phyloP scores from a whole-genome alignment of 2,329 filamentous ascomycete genomes.

The Aspergillus sp. region DNA sequence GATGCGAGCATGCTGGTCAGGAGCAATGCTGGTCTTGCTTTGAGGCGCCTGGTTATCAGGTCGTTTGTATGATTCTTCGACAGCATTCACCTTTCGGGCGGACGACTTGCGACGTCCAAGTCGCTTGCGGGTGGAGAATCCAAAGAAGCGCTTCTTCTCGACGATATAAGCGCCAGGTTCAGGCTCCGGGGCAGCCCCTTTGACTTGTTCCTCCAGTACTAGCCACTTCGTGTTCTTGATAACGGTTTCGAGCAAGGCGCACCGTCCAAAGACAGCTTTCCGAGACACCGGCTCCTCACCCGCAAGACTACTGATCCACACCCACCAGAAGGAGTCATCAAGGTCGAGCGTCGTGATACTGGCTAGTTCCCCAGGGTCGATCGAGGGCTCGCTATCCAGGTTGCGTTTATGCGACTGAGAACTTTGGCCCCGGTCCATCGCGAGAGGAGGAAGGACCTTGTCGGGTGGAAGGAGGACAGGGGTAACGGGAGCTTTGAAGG shows the following conservation, averaged over 20 bases:
- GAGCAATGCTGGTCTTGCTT: constrained; percentile 82
- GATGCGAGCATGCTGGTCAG: constrained; percentile 89
- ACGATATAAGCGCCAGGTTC: constrained; percentile 85
- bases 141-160: constrained; percentile 93
- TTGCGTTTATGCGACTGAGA: constrained; percentile 79
- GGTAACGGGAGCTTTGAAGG: constrained; percentile 55
- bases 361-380: constrained; percentile 91
- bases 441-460: constrained; percentile 83
- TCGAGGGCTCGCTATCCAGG: constrained; percentile 63
- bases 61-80: constrained; percentile 53
- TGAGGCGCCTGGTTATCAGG: constrained; percentile 50
- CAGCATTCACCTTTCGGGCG: constrained; percentile 56
- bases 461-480: constrained; percentile 84
- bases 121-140: constrained; percentile 70
- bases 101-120: constrained; percentile 69
- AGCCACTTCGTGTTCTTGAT: constrained; percentile 84
- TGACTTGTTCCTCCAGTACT: constrained; percentile 93
- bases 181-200: constrained; percentile 83
- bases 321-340: constrained; percentile 99
- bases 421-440: constrained; percentile 69
- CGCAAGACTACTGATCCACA: constrained; percentile 96
- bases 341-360: constrained; percentile 84
- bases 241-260: constrained; percentile 84
- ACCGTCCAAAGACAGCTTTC: constrained; percentile 92
- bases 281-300: constrained; percentile 81